Conservation (phyloP, 305 asterid species). For the Coffea humblotiana region DNA sequence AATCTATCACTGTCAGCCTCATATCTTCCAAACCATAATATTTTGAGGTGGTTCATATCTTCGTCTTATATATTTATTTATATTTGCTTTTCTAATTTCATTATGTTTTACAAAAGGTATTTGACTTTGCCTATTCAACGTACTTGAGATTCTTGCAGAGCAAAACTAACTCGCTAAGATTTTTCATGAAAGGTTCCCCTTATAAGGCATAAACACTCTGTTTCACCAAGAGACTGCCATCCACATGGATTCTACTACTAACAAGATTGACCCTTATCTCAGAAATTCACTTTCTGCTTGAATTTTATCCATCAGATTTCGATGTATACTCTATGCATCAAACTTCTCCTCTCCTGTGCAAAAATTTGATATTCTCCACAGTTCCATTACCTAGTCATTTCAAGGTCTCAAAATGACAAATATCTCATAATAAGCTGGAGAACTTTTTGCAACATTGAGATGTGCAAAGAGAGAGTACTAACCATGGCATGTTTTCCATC, state of each 20-base stretch:
- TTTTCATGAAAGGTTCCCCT: slow-evolving; percentile 92
- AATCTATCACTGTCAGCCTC: no score
- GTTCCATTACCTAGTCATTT: slow-evolving; percentile 60
- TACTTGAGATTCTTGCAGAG: slow-evolving; percentile 12
- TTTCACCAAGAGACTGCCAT: slow-evolving; percentile 86
- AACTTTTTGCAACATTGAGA: slow-evolving; percentile 16
- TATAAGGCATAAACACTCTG: slow-evolving; percentile 80
- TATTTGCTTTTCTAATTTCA: no score
- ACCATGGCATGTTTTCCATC: slow-evolving; percentile 69
- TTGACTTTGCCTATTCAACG: background rate
- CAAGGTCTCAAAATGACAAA: slow-evolving; percentile 17
- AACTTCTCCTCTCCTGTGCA: slow-evolving; percentile 83
- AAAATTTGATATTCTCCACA: slow-evolving; percentile 72
- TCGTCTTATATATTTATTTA: no score
- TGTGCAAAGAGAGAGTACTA: slow-evolving; percentile 27
- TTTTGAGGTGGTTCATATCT: no score
- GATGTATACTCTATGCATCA: slow-evolving; percentile 87
- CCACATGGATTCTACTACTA: slow-evolving; percentile 92
- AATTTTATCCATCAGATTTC: slow-evolving; percentile 88
- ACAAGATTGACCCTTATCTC: slow-evolving; percentile 86
- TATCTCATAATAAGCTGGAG: slow-evolving; percentile 17
- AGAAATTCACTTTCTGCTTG: slow-evolving; percentile 80
- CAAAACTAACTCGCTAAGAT: slow-evolving; percentile 67
- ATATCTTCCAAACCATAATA: no score
- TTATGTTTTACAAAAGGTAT: no score